Conservation (phyloP, 129 eudicot species). For the Tagetes patula region DNA sequence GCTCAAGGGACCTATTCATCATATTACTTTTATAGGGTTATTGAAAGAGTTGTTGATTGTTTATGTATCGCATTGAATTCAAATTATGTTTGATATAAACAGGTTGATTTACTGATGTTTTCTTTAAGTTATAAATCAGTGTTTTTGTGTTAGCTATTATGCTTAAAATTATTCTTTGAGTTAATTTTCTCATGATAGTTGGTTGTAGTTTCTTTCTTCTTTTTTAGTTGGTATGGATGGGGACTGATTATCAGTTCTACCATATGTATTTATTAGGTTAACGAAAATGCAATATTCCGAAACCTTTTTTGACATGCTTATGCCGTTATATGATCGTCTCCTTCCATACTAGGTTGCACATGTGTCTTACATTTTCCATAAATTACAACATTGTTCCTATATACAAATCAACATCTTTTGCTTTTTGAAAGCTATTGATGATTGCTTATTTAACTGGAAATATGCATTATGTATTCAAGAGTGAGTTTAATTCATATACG, state of each 20-base stretch:
- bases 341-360: conserved; percentile 14
- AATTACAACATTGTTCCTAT: neutral
- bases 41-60: neutral
- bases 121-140: neutral
- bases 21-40: conserved; percentile 4
- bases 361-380: neutral
- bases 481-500: conserved; percentile 5
- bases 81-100: neutral
- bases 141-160: neutral
- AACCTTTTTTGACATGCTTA: conserved; percentile 13
- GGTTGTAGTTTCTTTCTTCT: neutral
- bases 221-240: conserved; percentile 8
- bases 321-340: neutral
- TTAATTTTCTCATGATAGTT: neutral
- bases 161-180: neutral
- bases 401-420: neutral
- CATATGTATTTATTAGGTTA: neutral
- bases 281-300: neutral
- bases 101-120: neutral
- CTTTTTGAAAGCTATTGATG: conserved; percentile 9
- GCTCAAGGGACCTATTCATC: neutral
- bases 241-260: conserved; percentile 16
- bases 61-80: neutral
- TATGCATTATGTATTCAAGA: conserved; percentile 8
- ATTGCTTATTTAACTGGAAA: conserved; percentile 1